Evolutionary conservation across 2,329 filamentous ascomycete genomes (phyloP), one percentile per base, ranked within the genome.

Genomic region (Diaporthe sp.): DNA sequence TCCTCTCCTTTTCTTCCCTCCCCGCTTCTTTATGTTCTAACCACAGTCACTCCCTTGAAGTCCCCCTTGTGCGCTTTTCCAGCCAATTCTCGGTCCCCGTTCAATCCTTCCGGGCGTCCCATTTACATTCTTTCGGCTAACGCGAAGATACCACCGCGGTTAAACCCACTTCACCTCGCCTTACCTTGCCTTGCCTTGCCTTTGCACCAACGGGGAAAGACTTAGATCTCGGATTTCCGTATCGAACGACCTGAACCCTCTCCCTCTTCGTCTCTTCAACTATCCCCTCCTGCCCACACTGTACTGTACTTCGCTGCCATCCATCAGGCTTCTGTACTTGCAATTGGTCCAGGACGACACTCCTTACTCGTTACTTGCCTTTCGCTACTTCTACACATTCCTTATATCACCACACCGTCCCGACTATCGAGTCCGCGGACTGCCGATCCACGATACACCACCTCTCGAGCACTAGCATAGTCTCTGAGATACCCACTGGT

Each of bases 11-110:
- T 81, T 81, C 83, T 86, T 85, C 81, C 84, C 86, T 86, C 72
- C 76, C 74, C 70, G 70, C 71, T 77, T 73, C 74, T 77, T 76
- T 74, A 77, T 77, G 76, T 83, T 82, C 85, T 88, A 85, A 83
- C 81, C 81, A 82, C 83, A 88, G 87, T 89, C 88, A 84, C 84
- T 89, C 87, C 83, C 87, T 89, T 88, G 83, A 82, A 82, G 79
- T 58, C 81, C 81, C 75, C 78, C 79, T 80, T 79, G 84, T 83
- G 80, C 79, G 83, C 83, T 51, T 82, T 80, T 71, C 28, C 51
- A 57, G 71, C 71, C 71, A 65, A 44, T 73, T 83, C 81, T 77
- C 77, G 80, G 82, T 81, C 84, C 85, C 87, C 87, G 86, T 86
- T 81, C 87, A 89, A 86, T 89, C 87, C 81, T 88, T 89, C 83